Base-by-base conservation (phyloP, 345 rosid genomes). In the Stellera chamaejasme region DNA sequence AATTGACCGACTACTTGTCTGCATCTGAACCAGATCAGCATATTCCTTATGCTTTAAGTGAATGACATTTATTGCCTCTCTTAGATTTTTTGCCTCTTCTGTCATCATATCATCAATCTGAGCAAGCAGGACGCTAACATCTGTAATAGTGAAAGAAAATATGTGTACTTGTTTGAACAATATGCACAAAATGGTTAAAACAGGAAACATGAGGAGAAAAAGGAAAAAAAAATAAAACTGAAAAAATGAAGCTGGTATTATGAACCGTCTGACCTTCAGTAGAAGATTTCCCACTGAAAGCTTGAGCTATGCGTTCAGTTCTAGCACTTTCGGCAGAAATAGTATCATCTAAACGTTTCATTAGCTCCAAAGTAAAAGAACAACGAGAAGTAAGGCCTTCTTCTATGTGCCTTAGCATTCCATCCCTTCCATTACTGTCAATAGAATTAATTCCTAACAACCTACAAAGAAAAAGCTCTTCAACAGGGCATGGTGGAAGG, bases 391-490 rank as follows among this genome's bases (percentile, higher is more conserved):
- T 70, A 72, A 93, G 90, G 61, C 79, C 76, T 70, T 77, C 79
- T 71, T 79, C 82, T 58, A 84, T 79, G 72, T 53, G 74, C 71
- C 69, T 71, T 52, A 61, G 69, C 61, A 78, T 66, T 50, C 62
- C 82, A 64, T 65, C 75, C 71, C 60, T 66, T 16, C 56, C 74
- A 55, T 58, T 59, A 67, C 69, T 61, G 48, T 62, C 78, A 66
- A 88, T 50, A 48, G 80, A 76, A 72, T 82, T 85, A 60, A 58
- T 64, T 62, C 75, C 74, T 50, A 88, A 75, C 65, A 92, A 73
- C 79, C 90, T 86, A 74, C 93, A 88, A 10, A 92, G 83, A 71
- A 92, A 86, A 60, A 68, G 78, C 64, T 92, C 87, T 61, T 88
- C 90, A 10, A 91, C 74, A 55, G 83, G 62, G 57, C 90, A 86